Percentiles rank a stretch among this genome's conserved stretches.
Conservation (phyloP, 306 rosid genomes). For the Trifolium repens region DNA sequence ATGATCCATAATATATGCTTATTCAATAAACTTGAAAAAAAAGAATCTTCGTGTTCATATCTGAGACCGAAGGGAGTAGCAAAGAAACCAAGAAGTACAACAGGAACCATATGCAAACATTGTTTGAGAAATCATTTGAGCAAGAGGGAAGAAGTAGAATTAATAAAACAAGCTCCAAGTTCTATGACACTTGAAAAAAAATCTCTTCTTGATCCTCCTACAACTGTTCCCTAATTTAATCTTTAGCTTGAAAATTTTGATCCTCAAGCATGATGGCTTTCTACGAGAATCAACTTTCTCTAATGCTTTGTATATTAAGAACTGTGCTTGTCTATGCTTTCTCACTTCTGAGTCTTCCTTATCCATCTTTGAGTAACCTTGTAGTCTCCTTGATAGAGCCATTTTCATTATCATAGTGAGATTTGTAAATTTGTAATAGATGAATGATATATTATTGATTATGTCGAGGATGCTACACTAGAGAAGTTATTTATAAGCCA, state of each 20-base stretch:
- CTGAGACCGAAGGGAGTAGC: background rate
- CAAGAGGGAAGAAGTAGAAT: constrained; percentile 48
- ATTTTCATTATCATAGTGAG: constrained; percentile 30
- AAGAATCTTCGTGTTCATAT: too few species aligned
- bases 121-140: constrained; percentile 28
- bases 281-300: constrained; percentile 55
- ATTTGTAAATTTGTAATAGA: background rate
- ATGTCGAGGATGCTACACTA: background rate
- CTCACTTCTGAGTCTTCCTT: constrained; percentile 74
- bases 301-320: constrained; percentile 66
- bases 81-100: constrained; percentile 20
- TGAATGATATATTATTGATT: background rate
- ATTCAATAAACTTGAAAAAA: too few species aligned
- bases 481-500: background rate
- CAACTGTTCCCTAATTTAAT: constrained; percentile 65
- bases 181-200: constrained; percentile 36
- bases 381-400: constrained; percentile 43
- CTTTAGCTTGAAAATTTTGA: constrained; percentile 68
- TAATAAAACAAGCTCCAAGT: constrained; percentile 29
- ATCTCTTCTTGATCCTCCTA: constrained; percentile 61
- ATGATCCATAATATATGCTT: too few species aligned
- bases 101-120: background rate
- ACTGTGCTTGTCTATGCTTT: constrained; percentile 64
- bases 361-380: constrained; percentile 64
- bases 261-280: constrained; percentile 52